Evolutionary conservation across 352 stramenopile genomes (phyloP).

Genomic region (Phytophthora macrochlamydospora): DNA sequence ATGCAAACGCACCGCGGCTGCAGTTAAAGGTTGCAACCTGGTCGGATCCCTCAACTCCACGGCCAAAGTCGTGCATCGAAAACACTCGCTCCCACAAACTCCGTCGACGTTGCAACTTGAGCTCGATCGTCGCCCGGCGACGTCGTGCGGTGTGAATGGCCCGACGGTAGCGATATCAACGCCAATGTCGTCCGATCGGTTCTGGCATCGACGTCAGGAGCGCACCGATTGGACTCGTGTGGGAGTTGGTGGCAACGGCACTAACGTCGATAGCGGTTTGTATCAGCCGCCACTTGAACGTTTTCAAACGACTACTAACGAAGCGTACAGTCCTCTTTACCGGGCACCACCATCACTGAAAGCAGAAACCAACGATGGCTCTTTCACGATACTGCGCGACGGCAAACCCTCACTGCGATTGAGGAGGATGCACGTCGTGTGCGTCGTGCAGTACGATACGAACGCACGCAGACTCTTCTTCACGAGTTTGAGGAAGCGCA

Average conservation of each 20-base stretch:
- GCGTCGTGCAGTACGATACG: slow-evolving; percentile 44
- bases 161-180: slow-evolving; percentile 36
- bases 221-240: slow-evolving; percentile 81
- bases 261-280: slow-evolving; percentile 44
- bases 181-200: slow-evolving; percentile 55
- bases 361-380: slow-evolving; percentile 23
- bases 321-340: slow-evolving; percentile 59
- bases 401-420: slow-evolving; percentile 27
- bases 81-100: slow-evolving; percentile 16
- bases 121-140: slow-evolving; percentile 28
- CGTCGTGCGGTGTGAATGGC: slow-evolving; percentile 7
- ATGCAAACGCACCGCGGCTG: slow-evolving; percentile 42
- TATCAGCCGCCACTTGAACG: slow-evolving; percentile 49
- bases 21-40: slow-evolving; percentile 11
- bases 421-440: slow-evolving; percentile 44
- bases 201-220: slow-evolving; percentile 55
- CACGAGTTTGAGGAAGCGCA: slow-evolving; percentile 34
- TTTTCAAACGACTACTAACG: slow-evolving; percentile 58
- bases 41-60: slow-evolving; percentile 2
- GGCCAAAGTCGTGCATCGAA: not conserved
- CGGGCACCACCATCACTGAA: slow-evolving; percentile 30
- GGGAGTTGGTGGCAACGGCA: slow-evolving; percentile 71
- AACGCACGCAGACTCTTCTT: slow-evolving; percentile 49
- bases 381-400: slow-evolving; percentile 41
- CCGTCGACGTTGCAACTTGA: slow-evolving; percentile 35